phyloP scores from a whole-genome alignment of 192 early-diverging fungal genomes.

The Umbelopsis sp. region DNA sequence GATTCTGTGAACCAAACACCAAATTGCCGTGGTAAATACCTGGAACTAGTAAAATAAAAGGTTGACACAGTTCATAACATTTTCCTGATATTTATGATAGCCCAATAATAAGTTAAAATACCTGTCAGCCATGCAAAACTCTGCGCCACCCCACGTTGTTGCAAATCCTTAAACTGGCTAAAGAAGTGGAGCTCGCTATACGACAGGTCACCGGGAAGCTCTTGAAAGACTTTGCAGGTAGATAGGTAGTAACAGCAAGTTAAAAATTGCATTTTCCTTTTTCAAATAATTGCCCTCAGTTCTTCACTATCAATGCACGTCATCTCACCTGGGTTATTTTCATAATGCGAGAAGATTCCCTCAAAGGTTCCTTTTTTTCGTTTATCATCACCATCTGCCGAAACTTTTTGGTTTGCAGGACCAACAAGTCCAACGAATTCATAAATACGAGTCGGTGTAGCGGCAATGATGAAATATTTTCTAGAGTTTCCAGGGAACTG shows the following conservation, averaged over 20 bases:
- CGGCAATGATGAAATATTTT: constrained; percentile 78
- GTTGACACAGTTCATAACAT: neutral
- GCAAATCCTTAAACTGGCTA: constrained; percentile 66
- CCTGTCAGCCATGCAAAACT: constrained; percentile 92
- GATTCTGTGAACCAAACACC: constrained; percentile 70
- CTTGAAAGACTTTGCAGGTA: constrained; percentile 49
- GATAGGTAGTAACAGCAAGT: too few relatives aligned
- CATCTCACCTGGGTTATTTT: constrained; percentile 62
- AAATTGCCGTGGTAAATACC: constrained; percentile 89
- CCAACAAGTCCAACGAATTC: constrained; percentile 81
- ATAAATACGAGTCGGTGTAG: constrained; percentile 88
- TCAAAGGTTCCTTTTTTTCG: constrained; percentile 75
- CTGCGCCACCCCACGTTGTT: constrained; percentile 66
- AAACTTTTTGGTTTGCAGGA: constrained; percentile 20
- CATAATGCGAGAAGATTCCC: constrained; percentile 69
- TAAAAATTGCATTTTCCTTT: too few relatives aligned
- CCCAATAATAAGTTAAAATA: constrained; percentile 17
- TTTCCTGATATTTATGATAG: neutral
- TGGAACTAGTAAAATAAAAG: constrained; percentile 45
- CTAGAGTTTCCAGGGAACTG: constrained; percentile 72
- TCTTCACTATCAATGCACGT: neutral
- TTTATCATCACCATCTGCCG: constrained; percentile 35
- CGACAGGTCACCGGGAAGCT: constrained; percentile 56
- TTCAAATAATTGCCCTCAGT: too few relatives aligned
- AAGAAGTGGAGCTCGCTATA: constrained; percentile 69